phyloP scores from a whole-genome alignment of 257 asterid species.

The Echium plantagineum region DNA sequence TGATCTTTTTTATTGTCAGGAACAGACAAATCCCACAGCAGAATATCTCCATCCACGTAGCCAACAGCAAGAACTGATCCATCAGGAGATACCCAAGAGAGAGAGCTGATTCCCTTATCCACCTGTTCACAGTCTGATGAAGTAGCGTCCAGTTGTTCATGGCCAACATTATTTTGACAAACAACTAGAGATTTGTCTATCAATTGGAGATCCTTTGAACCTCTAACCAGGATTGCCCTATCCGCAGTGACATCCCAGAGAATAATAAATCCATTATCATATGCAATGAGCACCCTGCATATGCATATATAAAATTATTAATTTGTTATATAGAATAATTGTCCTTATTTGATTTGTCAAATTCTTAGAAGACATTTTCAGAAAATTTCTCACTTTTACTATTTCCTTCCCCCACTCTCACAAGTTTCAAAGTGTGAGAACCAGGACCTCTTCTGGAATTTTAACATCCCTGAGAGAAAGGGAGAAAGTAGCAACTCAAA shows the following conservation, averaged over 20 bases:
- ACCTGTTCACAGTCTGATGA: constrained; percentile 43
- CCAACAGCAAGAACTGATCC: constrained; percentile 93
- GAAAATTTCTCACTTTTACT: neutral
- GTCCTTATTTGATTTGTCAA: neutral
- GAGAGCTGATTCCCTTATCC: constrained; percentile 87
- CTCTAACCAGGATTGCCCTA: constrained; percentile 60
- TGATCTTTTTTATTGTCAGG: constrained; percentile 33
- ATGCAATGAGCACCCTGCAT: constrained; percentile 81
- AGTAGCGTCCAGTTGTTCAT: constrained; percentile 16
- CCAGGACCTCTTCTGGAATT: neutral
- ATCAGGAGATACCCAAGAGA: constrained; percentile 91
- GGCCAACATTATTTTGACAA: constrained; percentile 38
- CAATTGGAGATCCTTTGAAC: constrained; percentile 52
- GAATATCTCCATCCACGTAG: constrained; percentile 90
- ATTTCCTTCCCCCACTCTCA: neutral
- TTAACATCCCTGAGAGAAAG: neutral
- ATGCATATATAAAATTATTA: constrained; percentile 4
- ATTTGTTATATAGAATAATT: neutral
- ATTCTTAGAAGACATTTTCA: neutral
- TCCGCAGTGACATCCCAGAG: constrained; percentile 92
- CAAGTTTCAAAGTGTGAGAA: neutral
- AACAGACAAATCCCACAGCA: constrained; percentile 70
- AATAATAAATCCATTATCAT: constrained; percentile 74
- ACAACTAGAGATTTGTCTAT: constrained; percentile 36
- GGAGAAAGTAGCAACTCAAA: neutral